Base-by-base conservation (phyloP, 106 monocot genomes). In the Acorus gramineus region DNA sequence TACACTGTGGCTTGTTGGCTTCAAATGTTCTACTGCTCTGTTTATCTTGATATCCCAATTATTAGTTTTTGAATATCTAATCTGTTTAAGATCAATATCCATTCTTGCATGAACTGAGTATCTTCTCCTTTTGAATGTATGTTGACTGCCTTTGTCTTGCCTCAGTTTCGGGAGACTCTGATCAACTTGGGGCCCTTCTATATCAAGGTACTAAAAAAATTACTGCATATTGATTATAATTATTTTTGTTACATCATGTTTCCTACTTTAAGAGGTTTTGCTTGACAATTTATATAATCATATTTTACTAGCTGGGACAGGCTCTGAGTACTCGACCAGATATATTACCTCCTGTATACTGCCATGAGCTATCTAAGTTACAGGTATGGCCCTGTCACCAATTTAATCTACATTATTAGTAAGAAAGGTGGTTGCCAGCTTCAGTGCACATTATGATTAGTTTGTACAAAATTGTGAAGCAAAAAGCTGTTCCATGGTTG, bases 181-280 rank as follows among this genome's bases (percentile, higher is more conserved):
- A 81, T 96, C 52, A 75, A 73, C 71, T 73, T 96, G 62, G 96
- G 96, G 13, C 96, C 96, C 57, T 96, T 96, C 52, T 96, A 96
- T 53, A 83, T 85, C 56, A 96, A 96, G 87, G 96, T 91, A 91
- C 47, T 42, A 43, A 13, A 5, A 57, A 46, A 14, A 53, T 43
- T 51, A 45, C 43, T 42, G 53, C 14, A 8, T 28, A 53, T 49
- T 4, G 12, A 10, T 8, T 67, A 2, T 3, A 56, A 6, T 28
- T 5, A 6, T 55, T 28, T 62, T 47, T 47, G 48, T n/a, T 48
- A 10, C 2, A 5, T 47, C 46, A 6, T 48, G 4, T 28, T 28
- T 28, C 28, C 28, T 28, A 28, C 28, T 28, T 28, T 28, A 28
- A 28, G 28, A 28, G 28, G 28, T 28, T 28, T 28, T 28, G 28